Evolutionary conservation across 805 yeast genomes (phyloP).

Genomic region (Myxozyma geophila): DNA sequence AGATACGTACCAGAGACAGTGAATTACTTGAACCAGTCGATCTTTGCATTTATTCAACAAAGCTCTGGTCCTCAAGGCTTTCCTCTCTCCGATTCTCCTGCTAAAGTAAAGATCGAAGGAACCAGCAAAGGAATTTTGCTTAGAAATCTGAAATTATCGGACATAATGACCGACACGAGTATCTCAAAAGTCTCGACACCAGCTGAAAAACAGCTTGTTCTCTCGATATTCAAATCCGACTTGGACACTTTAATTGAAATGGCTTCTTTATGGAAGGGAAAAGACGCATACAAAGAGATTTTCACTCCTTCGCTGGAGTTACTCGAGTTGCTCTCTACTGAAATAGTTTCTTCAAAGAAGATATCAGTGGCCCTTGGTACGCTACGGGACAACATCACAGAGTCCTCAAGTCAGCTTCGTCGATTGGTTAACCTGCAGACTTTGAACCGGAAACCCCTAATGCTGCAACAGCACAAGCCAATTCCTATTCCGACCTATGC

Average conservation of each 20-base stretch:
- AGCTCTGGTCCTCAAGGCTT: slow-evolving; percentile 17
- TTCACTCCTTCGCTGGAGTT: slow-evolving; percentile 37
- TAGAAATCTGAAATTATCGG: slow-evolving; percentile 22
- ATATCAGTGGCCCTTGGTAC: background rate
- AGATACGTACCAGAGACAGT: slow-evolving; percentile 80
- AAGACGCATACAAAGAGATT: slow-evolving; percentile 41
- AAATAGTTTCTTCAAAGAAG: slow-evolving; percentile 22
- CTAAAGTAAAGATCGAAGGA: slow-evolving; percentile 13
- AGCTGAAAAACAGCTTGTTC: slow-evolving; percentile 26
- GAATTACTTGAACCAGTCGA: slow-evolving; percentile 35
- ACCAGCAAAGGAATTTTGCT: background rate
- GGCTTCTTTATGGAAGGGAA: slow-evolving; percentile 43
- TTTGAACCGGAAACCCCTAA: slow-evolving; percentile 62
- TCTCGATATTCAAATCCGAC: slow-evolving; percentile 27
- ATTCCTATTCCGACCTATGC: slow-evolving; percentile 81
- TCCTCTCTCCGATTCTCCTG: slow-evolving; percentile 16
- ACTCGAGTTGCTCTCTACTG: slow-evolving; percentile 9
- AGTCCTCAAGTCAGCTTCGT: slow-evolving; percentile 47
- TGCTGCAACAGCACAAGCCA: slow-evolving; percentile 81
- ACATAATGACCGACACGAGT: slow-evolving; percentile 25
- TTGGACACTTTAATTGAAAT: slow-evolving; percentile 29
- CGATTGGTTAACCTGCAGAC: slow-evolving; percentile 50
- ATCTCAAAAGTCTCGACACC: slow-evolving; percentile 14
- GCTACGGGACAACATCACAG: slow-evolving; percentile 3
- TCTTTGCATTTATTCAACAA: slow-evolving; percentile 47